These are phyloP conservation scores for Bolboschoenus planiculmis DNA, from an alignment of 176 grass and related monocot genomes.

Conservation along the genomic window DNA sequence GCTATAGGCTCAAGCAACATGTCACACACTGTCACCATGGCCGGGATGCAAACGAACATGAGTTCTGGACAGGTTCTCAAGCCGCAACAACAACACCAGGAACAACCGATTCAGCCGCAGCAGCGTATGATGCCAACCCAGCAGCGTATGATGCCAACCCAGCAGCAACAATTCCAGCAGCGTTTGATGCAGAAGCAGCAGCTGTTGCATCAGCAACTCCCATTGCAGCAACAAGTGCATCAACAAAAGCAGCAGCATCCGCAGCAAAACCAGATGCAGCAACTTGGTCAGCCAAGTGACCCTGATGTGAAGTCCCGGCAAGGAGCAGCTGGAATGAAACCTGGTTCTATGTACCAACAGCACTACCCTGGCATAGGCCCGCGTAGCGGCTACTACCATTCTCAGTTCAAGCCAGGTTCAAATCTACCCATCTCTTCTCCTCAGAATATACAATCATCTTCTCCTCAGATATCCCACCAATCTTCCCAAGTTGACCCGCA, in stretches of 20 bases:
- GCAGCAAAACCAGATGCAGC: slow-evolving; percentile 44
- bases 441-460: slow-evolving; percentile 87
- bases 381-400: slow-evolving; percentile 52
- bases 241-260: slow-evolving; percentile 44
- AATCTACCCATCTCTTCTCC: slow-evolving; percentile 85
- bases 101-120: slow-evolving; percentile 49
- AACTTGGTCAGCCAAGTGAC: slow-evolving; percentile 58
- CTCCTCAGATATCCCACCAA: slow-evolving; percentile 85
- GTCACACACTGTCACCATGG: slow-evolving; percentile 34
- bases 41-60: slow-evolving; percentile 47
- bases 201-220: slow-evolving; percentile 31
- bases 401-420: slow-evolving; percentile 54
- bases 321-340: slow-evolving; percentile 50
- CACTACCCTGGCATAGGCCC: slow-evolving; percentile 32
- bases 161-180: slow-evolving; percentile 40
- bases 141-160: slow-evolving; percentile 29
- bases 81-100: slow-evolving; percentile 72
- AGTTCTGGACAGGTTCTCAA: slow-evolving; percentile 59
- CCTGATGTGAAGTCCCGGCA: slow-evolving; percentile 71
- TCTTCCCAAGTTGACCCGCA: slow-evolving; percentile 94
- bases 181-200: slow-evolving; percentile 56
- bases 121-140: slow-evolving; percentile 36
- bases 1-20: background rate
- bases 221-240: slow-evolving; percentile 49
- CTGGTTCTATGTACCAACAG: slow-evolving; percentile 65